Conservation (phyloP, 352 stramenopile species). For the Globisporangium okanoganense region DNA sequence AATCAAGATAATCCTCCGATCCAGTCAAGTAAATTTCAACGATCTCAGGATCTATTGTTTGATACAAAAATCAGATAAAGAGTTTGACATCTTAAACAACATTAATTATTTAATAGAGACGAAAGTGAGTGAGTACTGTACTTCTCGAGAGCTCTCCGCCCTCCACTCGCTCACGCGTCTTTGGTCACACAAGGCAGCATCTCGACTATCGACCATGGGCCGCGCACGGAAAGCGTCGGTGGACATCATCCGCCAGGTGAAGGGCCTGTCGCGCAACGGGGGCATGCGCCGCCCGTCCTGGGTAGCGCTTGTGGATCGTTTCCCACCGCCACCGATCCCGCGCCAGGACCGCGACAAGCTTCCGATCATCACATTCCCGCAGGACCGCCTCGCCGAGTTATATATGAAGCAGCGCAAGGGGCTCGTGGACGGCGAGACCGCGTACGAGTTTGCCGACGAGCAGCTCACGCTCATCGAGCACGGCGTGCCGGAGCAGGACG, state of each 20-base stretch:
- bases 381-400: slow-evolving; percentile 78
- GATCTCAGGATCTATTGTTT: too few relatives aligned
- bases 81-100: too few relatives aligned
- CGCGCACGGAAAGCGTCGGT: slow-evolving; percentile 71
- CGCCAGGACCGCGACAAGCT: slow-evolving; percentile 72
- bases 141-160: not conserved
- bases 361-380: slow-evolving; percentile 77
- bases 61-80: too few relatives aligned
- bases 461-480: slow-evolving; percentile 83
- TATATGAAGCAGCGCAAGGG: slow-evolving; percentile 76
- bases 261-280: slow-evolving; percentile 73
- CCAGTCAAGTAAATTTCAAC: too few relatives aligned
- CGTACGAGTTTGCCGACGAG: slow-evolving; percentile 85
- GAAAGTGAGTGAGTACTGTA: not conserved
- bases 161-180: not conserved
- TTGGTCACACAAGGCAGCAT: not conserved
- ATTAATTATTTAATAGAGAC: not conserved
- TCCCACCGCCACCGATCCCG: slow-evolving; percentile 65
- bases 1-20: too few relatives aligned
- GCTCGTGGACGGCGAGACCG: slow-evolving; percentile 70
- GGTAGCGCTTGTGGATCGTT: slow-evolving; percentile 75
- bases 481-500: slow-evolving; percentile 76
- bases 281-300: slow-evolving; percentile 70
- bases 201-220: slow-evolving; percentile 43
- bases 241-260: slow-evolving; percentile 78